phyloP scores from a whole-genome alignment of 345 rosid genomes.

The Sisymbrium altissimum region DNA sequence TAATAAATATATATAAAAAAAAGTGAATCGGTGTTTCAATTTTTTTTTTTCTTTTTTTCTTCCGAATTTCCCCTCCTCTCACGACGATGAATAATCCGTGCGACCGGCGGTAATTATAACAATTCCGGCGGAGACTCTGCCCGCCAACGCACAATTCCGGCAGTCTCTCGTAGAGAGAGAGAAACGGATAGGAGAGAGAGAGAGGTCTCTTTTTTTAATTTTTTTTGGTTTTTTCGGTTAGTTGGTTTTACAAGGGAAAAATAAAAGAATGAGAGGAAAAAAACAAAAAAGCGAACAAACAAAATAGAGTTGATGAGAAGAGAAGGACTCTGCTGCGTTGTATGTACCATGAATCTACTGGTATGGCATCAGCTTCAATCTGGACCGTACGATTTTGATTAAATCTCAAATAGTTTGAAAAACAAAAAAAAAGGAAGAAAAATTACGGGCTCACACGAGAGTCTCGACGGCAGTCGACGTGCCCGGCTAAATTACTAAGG shows the following conservation, averaged over 20 bases:
- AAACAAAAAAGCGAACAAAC: background rate
- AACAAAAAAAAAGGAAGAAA: too few relatives aligned
- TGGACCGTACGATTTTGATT: constrained; percentile 20
- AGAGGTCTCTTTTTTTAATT: background rate
- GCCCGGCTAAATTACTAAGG: background rate
- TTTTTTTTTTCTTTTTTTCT: background rate
- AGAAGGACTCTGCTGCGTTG: constrained; percentile 16
- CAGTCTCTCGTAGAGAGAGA: constrained; percentile 22
- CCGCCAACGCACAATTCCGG: constrained; percentile 26
- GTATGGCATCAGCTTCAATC: constrained; percentile 8
- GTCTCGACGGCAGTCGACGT: constrained; percentile 18
- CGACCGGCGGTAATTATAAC: background rate
- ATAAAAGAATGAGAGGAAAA: constrained; percentile 6
- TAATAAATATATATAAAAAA: background rate
- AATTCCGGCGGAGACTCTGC: constrained; percentile 15
- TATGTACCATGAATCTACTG: constrained; percentile 6
- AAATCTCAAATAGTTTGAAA: background rate
- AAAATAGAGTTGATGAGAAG: background rate
- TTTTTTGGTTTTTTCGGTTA: constrained; percentile 14
- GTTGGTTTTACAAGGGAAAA: background rate
- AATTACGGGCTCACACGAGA: constrained; percentile 25
- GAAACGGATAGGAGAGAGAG: constrained; percentile 31
- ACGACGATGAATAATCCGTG: constrained; percentile 23
- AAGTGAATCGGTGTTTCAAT: constrained; percentile 25
- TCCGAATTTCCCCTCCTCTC: constrained; percentile 29